phyloP scores from a whole-genome alignment of 441 rosid genomes.

The Eruca vesicaria region DNA sequence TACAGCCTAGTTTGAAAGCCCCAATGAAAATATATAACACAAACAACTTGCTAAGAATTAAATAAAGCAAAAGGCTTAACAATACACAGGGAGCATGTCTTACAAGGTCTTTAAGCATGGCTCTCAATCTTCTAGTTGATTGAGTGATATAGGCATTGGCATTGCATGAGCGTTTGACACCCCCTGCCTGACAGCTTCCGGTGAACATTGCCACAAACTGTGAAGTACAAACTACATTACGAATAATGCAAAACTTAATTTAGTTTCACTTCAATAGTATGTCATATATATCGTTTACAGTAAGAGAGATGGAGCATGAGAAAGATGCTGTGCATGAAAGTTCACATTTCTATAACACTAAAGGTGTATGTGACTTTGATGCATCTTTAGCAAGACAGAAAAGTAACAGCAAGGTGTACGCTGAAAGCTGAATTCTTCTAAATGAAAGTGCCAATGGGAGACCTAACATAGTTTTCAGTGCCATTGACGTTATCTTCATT shows the following conservation, averaged over 20 bases:
- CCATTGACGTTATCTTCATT: not conserved
- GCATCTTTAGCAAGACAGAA: constrained; percentile 1
- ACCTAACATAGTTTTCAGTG: not conserved
- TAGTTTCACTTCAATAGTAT: not conserved
- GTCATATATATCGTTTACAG: not conserved
- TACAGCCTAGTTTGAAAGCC: constrained; percentile 3
- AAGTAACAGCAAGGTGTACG: not conserved
- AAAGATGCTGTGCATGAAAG: constrained; percentile 8
- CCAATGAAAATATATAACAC: not conserved
- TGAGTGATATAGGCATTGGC: constrained; percentile 85
- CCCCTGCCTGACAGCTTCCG: constrained; percentile 44
- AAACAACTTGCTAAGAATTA: not conserved
- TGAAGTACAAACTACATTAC: constrained; percentile 63
- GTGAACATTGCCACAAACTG: constrained; percentile 91
- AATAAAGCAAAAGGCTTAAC: not conserved
- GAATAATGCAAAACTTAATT: constrained; percentile 28
- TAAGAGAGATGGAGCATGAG: constrained; percentile 2
- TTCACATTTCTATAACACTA: constrained; percentile 1
- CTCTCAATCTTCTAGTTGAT: constrained; percentile 88
- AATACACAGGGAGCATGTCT: constrained; percentile 36
- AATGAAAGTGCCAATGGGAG: not conserved
- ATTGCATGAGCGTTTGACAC: constrained; percentile 51
- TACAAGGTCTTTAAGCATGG: constrained; percentile 82
- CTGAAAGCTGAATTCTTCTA: not conserved
- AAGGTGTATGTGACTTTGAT: not conserved